Evolutionary conservation across 2,329 filamentous ascomycete genomes (phyloP).

Genomic region (Elsinoe perseae): DNA sequence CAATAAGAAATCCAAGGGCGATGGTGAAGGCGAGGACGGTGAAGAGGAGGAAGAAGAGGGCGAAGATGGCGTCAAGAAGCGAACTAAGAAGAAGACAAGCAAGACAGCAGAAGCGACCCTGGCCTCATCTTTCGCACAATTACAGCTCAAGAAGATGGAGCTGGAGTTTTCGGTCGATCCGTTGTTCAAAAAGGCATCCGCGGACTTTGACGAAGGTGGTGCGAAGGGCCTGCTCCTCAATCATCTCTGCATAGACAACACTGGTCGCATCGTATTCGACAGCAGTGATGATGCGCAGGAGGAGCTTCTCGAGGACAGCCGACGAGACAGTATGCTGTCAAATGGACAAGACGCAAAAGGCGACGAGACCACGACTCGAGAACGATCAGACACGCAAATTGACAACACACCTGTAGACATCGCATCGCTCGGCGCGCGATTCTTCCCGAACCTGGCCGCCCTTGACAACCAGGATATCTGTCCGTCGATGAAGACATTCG

Average conservation of each 20-base stretch:
- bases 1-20: constrained; percentile 45
- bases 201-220: constrained; percentile 96
- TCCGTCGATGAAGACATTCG: constrained; percentile 87
- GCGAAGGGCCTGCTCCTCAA: constrained; percentile 93
- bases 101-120: constrained; percentile 87
- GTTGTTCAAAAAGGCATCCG: constrained; percentile 97
- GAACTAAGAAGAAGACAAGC: constrained; percentile 62
- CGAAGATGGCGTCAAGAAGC: constrained; percentile 47
- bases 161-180: constrained; percentile 94
- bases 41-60: constrained; percentile 55
- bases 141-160: constrained; percentile 96
- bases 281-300: constrained; percentile 79
- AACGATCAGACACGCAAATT: constrained; percentile 27
- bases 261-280: constrained; percentile 93
- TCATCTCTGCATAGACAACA: constrained; percentile 87
- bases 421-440: constrained; percentile 62
- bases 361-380: constrained; percentile 32
- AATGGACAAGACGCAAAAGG: constrained; percentile 38
- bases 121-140: constrained; percentile 73
- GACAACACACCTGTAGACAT: constrained; percentile 71
- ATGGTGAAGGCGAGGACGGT: constrained; percentile 51
- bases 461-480: constrained; percentile 88
- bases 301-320: constrained; percentile 32
- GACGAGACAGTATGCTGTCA: constrained; percentile 34
- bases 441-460: constrained; percentile 71